Evolutionary conservation across 331 rosid species (phyloP).

Genomic region (Malus hybrid): DNA sequence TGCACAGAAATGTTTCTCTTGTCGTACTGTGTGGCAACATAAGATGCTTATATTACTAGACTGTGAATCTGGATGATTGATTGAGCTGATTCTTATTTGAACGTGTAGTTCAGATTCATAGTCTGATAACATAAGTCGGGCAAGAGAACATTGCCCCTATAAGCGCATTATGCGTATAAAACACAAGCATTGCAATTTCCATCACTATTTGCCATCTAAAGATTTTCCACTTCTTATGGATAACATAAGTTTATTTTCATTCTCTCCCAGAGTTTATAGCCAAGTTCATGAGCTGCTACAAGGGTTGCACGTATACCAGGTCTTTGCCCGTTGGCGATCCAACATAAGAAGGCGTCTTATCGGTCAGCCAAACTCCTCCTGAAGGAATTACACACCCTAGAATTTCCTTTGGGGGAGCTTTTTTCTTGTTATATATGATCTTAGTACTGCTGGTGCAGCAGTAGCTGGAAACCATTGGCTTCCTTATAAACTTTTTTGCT

Average conservation of each 20-base stretch:
- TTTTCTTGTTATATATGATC: neutral
- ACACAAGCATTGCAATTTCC: neutral
- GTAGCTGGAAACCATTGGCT: neutral
- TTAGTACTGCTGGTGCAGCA: neutral
- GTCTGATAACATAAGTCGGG: neutral
- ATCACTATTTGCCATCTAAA: neutral
- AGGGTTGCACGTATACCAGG: constrained; percentile 10
- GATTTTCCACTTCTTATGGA: neutral
- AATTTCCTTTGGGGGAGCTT: neutral
- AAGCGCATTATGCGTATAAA: neutral
- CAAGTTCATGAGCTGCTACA: constrained; percentile 42
- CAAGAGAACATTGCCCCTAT: neutral
- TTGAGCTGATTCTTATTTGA: neutral
- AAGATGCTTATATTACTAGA: neutral
- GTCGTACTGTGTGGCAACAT: neutral
- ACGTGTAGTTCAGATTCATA: neutral
- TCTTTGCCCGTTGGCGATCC: neutral
- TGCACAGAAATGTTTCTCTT: neutral
- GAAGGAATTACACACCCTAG: neutral
- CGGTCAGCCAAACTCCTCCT: neutral
- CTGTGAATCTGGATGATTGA: neutral
- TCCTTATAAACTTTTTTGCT: too few species aligned
- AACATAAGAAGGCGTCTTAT: neutral
- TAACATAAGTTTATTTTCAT: neutral
- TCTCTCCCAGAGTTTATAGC: constrained; percentile 38